These are phyloP conservation scores for Exophiala bonariae DNA, from an alignment of 2,329 filamentous ascomycete species.

Conservation along the genomic window DNA sequence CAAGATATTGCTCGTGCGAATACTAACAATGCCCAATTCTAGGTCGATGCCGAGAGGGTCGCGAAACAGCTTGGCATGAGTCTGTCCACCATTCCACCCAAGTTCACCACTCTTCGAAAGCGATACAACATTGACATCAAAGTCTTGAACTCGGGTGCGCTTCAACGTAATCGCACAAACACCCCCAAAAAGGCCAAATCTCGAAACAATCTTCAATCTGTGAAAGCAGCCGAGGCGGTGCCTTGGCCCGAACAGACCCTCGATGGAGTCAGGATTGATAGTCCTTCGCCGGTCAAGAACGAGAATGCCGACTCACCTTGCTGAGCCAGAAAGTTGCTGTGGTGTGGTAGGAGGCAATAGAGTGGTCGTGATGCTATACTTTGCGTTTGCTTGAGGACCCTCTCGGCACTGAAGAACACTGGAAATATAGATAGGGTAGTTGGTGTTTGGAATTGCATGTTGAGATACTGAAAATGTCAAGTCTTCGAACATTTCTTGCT, in stretches of 20 bases:
- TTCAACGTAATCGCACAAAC: conserved; percentile 20
- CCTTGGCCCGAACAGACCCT: neutral
- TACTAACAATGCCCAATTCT: neutral
- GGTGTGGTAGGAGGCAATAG: too few species aligned
- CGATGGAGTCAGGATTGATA: neutral
- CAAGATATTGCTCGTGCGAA: neutral
- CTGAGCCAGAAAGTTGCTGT: too few species aligned
- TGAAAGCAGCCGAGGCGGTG: neutral
- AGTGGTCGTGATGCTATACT: too few species aligned
- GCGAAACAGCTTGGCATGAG: conserved; percentile 22
- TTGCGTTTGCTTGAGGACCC: too few species aligned
- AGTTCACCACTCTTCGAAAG: conserved; percentile 22
- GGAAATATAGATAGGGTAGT: too few species aligned
- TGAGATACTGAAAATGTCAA: too few species aligned
- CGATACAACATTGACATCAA: conserved; percentile 24
- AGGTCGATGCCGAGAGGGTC: conserved; percentile 22
- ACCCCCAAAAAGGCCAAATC: conserved; percentile 50
- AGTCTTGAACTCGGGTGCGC: conserved; percentile 22
- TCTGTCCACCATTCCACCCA: conserved; percentile 20
- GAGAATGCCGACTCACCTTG: too few species aligned
- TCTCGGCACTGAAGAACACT: too few species aligned
- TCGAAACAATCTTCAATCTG: conserved; percentile 28
- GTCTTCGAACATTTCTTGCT: too few species aligned
- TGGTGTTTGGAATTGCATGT: too few species aligned
- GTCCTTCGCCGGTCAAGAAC: too few species aligned